Conservation (phyloP, 176 grass and related monocot species). For the Pontederia crassipes region DNA sequence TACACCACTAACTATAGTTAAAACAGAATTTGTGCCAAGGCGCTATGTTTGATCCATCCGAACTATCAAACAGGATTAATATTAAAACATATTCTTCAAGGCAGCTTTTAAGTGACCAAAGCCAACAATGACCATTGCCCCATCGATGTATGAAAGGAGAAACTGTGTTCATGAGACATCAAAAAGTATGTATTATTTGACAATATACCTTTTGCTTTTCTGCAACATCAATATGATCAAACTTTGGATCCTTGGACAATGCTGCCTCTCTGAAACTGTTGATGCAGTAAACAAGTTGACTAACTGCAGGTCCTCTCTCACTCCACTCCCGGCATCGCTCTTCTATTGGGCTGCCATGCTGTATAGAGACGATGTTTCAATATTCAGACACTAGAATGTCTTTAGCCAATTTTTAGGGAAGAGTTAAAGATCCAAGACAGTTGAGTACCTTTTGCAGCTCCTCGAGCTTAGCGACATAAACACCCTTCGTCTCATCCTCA, state of each 20-base stretch:
- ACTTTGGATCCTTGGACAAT: slow-evolving; percentile 63
- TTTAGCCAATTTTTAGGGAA: no score
- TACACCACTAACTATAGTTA: no score
- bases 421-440: neutral
- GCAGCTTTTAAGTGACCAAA: no score
- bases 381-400: neutral
- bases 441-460: slow-evolving; percentile 56
- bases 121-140: no score
- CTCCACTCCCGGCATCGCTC: slow-evolving; percentile 59
- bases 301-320: slow-evolving; percentile 49
- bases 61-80: no score
- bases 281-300: slow-evolving; percentile 67
- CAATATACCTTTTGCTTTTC: slow-evolving; percentile 82
- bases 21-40: no score
- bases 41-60: no score
- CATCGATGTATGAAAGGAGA: neutral
- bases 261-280: slow-evolving; percentile 80
- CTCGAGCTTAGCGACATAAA: slow-evolving; percentile 88
- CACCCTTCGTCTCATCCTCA: slow-evolving; percentile 95
- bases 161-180: neutral
- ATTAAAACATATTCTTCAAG: no score
- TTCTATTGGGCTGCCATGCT: slow-evolving; percentile 74
- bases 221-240: slow-evolving; percentile 73
- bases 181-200: neutral
- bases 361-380: neutral